Conservation (phyloP, 495 filamentous ascomycete species). For the Thermothielavioides terrestris region DNA sequence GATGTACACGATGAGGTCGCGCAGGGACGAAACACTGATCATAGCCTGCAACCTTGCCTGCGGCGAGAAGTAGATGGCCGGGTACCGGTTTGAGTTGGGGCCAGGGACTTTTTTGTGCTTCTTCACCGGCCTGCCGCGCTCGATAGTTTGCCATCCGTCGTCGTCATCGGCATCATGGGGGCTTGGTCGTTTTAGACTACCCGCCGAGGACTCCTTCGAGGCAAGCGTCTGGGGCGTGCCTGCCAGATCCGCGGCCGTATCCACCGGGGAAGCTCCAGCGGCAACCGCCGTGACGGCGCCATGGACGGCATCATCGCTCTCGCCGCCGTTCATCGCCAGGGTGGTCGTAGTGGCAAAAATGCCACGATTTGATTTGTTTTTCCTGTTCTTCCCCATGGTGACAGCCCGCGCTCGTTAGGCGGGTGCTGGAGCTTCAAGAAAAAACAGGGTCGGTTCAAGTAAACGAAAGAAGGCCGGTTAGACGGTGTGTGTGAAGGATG, state of each 20-base stretch:
- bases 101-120: conserved; percentile 52
- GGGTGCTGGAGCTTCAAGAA: no score
- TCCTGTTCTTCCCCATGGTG: conserved; percentile 24
- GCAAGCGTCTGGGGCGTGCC: conserved; percentile 7
- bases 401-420: no score
- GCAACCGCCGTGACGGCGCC: background rate
- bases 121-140: conserved; percentile 39
- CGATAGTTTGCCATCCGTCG: conserved; percentile 45
- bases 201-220: conserved; percentile 14
- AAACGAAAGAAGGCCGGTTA: no score
- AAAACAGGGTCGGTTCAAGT: no score
- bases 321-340: background rate
- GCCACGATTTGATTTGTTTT: conserved; percentile 13
- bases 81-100: conserved; percentile 53
- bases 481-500: no score
- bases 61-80: conserved; percentile 59
- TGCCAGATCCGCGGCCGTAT: background rate
- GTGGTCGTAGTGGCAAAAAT: conserved; percentile 7
- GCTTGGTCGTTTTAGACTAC: conserved; percentile 34
- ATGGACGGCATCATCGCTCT: background rate
- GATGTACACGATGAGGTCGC: conserved; percentile 76
- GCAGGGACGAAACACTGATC: conserved; percentile 71
- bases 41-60: conserved; percentile 59
- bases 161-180: conserved; percentile 32
- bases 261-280: background rate